These are phyloP conservation scores for Cutaneotrichosporon spelunceum DNA, from an alignment of 1,284 basidiomycete species.

Conservation along the genomic window DNA sequence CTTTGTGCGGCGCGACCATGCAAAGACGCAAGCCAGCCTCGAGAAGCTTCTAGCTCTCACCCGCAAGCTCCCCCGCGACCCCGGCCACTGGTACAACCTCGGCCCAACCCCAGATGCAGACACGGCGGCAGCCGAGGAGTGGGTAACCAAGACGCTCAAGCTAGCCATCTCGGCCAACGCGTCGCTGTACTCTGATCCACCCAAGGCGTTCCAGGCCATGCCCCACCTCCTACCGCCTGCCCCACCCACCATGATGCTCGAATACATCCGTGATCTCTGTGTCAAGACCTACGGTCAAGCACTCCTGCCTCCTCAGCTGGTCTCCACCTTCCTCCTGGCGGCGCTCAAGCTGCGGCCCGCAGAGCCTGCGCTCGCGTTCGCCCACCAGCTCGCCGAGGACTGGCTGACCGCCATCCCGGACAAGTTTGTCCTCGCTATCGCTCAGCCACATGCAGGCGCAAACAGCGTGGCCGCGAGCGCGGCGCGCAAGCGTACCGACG, in stretches of 20 bases:
- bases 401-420: conserved; percentile 41
- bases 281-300: conserved; percentile 21
- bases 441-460: conserved; percentile 9
- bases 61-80: conserved; percentile 14
- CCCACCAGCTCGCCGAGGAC: conserved; percentile 37
- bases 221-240: conserved; percentile 30
- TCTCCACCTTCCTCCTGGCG: conserved; percentile 45
- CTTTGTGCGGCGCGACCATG: conserved; percentile 48
- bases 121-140: conserved; percentile 25
- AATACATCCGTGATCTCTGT: conserved; percentile 28
- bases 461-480: conserved; percentile 12
- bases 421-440: conserved; percentile 32
- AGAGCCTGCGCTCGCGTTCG: conserved; percentile 30
- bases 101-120: not conserved
- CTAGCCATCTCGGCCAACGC: conserved; percentile 39
- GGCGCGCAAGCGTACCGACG: conserved; percentile 30
- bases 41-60: conserved; percentile 29
- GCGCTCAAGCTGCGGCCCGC: conserved; percentile 39
- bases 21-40: conserved; percentile 41
- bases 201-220: conserved; percentile 20
- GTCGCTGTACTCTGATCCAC: conserved; percentile 43
- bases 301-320: conserved; percentile 37
- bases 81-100: conserved; percentile 25
- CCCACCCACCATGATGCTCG: conserved; percentile 30
- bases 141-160: conserved; percentile 45